Percentiles rank a stretch among this genome's conserved stretches.
Evolutionary conservation across 2,329 filamentous ascomycete species (phyloP).

Genomic region (Monilinia vaccinii-corymbosi): DNA sequence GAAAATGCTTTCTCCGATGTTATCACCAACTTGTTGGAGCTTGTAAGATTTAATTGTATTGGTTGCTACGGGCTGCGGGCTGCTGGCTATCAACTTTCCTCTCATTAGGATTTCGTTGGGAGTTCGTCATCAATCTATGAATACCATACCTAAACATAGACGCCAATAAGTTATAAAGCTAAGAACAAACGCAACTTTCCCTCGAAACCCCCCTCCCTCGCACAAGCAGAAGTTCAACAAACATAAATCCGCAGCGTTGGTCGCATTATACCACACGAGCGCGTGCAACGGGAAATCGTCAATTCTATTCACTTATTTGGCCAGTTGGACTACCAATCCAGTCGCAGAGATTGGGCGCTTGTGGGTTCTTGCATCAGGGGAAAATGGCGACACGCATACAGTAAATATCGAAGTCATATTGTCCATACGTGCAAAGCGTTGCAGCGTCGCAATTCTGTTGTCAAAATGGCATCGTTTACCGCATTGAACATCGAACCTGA

Average conservation of each 20-base stretch:
- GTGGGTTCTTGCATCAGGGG: not conserved
- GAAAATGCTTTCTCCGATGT: not conserved
- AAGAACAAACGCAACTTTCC: not conserved
- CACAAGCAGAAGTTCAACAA: not conserved
- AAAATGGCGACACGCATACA: not conserved
- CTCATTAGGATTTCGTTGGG: too few relatives aligned
- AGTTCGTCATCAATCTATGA: not conserved
- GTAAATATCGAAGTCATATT: not conserved
- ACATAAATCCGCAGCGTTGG: not conserved
- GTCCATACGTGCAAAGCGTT: not conserved
- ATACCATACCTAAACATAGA: not conserved
- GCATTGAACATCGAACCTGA: slow-evolving; percentile 93
- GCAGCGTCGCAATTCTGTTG: not conserved
- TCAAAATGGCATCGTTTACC: slow-evolving; percentile 45
- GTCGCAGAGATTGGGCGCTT: too few relatives aligned
- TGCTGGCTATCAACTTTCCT: too few relatives aligned
- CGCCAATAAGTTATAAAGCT: not conserved
- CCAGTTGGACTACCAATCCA: not conserved
- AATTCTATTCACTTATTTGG: not conserved
- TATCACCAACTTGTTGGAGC: not conserved
- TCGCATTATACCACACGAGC: not conserved
- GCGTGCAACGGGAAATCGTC: not conserved
- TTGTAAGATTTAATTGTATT: too few relatives aligned
- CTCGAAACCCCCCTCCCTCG: not conserved
- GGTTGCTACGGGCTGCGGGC: not conserved